Evolutionary conservation across 2,329 filamentous ascomycete species (phyloP).

Genomic region (Elsinoe ampelina): DNA sequence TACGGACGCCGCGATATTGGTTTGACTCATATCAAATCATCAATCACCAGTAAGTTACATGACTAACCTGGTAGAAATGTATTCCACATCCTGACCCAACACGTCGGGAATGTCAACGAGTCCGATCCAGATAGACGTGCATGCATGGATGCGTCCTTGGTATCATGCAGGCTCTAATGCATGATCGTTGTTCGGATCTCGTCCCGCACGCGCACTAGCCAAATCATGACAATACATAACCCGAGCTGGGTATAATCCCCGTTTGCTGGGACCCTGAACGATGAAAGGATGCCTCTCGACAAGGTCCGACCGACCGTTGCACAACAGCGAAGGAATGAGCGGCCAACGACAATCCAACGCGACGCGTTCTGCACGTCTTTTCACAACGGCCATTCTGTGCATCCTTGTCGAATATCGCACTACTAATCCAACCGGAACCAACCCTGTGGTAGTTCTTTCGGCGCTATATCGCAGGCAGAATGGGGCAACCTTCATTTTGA

Average conservation of each 20-base stretch:
- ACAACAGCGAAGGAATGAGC: background rate
- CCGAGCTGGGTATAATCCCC: constrained; percentile 1
- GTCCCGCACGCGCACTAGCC: constrained; percentile 1
- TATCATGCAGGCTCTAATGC: background rate
- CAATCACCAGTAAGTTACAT: background rate
- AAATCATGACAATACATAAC: background rate
- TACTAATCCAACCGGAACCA: background rate
- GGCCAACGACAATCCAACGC: background rate
- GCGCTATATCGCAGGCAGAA: background rate
- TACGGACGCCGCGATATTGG: background rate
- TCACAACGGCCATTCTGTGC: constrained; percentile 7
- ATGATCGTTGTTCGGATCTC: constrained; percentile 9
- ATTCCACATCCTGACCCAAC: background rate
- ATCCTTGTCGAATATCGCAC: constrained; percentile 6
- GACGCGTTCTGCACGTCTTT: constrained; percentile 1
- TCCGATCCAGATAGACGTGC: constrained; percentile 4
- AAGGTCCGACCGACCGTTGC: background rate
- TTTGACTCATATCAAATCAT: background rate
- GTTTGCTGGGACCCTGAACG: background rate
- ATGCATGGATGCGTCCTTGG: constrained; percentile 1
- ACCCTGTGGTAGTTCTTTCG: constrained; percentile 5
- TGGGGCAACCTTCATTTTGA: constrained; percentile 7
- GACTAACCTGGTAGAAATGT: background rate
- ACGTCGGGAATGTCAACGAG: background rate
- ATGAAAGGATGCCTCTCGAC: background rate